These are phyloP conservation scores for Coemansia sp. DNA, from an alignment of 192 early-diverging fungal species.

Conservation along the genomic window DNA sequence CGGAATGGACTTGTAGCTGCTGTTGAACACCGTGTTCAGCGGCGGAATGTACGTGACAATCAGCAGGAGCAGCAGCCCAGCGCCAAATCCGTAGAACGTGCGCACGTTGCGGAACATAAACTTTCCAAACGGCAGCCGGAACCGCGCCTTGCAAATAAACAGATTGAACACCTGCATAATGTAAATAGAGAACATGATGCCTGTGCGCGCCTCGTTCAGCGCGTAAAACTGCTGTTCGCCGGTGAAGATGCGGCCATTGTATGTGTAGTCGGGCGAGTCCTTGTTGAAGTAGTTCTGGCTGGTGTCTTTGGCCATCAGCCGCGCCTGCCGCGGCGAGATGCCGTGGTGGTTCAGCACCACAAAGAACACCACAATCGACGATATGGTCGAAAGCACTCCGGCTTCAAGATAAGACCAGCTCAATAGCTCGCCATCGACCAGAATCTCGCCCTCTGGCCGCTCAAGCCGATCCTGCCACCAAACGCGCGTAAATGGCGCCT, in stretches of 20 bases:
- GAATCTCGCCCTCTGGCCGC: conserved; percentile 74
- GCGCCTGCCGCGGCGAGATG: conserved; percentile 64
- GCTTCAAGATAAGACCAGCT: conserved; percentile 87
- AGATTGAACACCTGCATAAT: conserved; percentile 89
- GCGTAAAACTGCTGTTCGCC: conserved; percentile 65
- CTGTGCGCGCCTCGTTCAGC: conserved; percentile 75
- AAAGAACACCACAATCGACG: conserved; percentile 74
- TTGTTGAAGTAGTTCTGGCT: conserved; percentile 48
- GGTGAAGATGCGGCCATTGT: conserved; percentile 46
- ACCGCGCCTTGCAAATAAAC: conserved; percentile 86
- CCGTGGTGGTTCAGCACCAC: conserved; percentile 68
- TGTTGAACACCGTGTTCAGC: conserved; percentile 76
- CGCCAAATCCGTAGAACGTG: conserved; percentile 70
- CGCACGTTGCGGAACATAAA: conserved; percentile 80
- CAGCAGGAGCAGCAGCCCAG: conserved; percentile 65
- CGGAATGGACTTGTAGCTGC: conserved; percentile 64
- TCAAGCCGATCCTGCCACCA: conserved; percentile 71
- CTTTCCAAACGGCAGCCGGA: conserved; percentile 72
- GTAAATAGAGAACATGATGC: conserved; percentile 68
- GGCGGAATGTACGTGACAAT: conserved; percentile 85
- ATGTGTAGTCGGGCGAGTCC: conserved; percentile 50
- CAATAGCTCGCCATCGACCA: conserved; percentile 81
- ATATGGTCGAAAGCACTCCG: conserved; percentile 76
- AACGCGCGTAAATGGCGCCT: conserved; percentile 53
- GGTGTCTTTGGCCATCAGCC: conserved; percentile 57